Conservation (phyloP, 2,329 filamentous ascomycete genomes). For the Colletotrichum nymphaeae region DNA sequence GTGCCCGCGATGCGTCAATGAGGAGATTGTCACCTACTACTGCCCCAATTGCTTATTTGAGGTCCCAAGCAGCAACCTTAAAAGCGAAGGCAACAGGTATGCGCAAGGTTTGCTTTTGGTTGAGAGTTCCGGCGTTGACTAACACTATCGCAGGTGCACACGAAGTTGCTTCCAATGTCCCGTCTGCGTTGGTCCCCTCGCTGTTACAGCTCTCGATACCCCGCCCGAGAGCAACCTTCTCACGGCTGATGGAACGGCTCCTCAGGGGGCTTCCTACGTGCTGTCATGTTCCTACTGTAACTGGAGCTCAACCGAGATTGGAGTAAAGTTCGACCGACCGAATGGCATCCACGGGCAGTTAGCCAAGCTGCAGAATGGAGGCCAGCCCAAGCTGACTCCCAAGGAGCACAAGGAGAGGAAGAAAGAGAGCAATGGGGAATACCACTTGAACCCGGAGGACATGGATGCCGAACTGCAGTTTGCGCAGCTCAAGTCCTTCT, state of each 20-base stretch:
- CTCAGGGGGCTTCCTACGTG: conserved; percentile 71
- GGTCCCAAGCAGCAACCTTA: conserved; percentile 91
- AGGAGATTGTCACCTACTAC: conserved; percentile 95
- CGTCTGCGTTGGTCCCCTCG: conserved; percentile 83
- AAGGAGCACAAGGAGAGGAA: conserved; percentile 64
- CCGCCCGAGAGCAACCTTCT: conserved; percentile 56
- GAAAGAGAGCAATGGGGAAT: conserved; percentile 60
- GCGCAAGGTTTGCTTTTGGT: conserved; percentile 38
- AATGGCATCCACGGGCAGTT: conserved; percentile 88
- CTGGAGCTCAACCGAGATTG: conserved; percentile 92
- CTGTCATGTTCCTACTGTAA: conserved; percentile 91
- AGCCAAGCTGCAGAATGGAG: conserved; percentile 74
- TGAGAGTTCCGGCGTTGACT: neutral
- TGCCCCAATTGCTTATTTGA: conserved; percentile 97
- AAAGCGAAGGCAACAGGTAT: conserved; percentile 92
- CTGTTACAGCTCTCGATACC: conserved; percentile 77
- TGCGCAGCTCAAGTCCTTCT: conserved; percentile 80
- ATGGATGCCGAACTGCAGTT: conserved; percentile 78
- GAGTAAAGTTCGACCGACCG: conserved; percentile 88
- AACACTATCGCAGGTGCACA: conserved; percentile 73
- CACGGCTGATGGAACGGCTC: conserved; percentile 53
- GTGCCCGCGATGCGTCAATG: conserved; percentile 89
- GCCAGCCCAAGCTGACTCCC: conserved; percentile 60
- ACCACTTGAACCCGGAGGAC: conserved; percentile 54
- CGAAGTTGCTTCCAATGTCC: conserved; percentile 97